Percentiles rank a stretch among this genome's conserved stretches.
Conservation (phyloP, 169 alveolate species). For the Plasmodium knowlesi region DNA sequence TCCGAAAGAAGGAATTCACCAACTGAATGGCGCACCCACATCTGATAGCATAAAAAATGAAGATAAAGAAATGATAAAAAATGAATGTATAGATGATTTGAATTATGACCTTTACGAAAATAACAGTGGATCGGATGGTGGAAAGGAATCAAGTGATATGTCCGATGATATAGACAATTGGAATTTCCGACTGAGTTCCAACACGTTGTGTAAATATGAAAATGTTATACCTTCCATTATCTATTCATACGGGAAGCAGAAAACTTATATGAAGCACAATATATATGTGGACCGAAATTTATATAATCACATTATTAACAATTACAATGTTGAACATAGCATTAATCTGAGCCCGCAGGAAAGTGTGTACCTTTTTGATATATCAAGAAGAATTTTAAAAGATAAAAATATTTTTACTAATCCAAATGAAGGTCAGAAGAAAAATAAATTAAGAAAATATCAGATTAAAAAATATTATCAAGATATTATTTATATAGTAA, state of each 20-base stretch:
- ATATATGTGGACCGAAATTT: constrained; percentile 47
- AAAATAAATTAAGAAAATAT: constrained; percentile 21
- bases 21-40: background rate
- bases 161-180: constrained; percentile 4
- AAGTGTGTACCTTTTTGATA: constrained; percentile 35
- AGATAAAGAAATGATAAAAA: background rate
- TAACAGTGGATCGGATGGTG: background rate
- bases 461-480: constrained; percentile 48
- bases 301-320: constrained; percentile 46
- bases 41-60: background rate
- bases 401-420: constrained; percentile 28
- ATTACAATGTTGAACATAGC: background rate
- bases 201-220: constrained; percentile 30
- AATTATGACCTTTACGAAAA: background rate
- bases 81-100: background rate
- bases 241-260: constrained; percentile 69
- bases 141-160: background rate
- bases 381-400: constrained; percentile 32
- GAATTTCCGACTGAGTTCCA: background rate
- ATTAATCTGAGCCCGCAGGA: constrained; percentile 18
- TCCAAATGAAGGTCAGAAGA: background rate
- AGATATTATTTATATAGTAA: constrained; percentile 49
- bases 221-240: constrained; percentile 67
- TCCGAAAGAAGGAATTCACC: background rate
- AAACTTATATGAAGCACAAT: constrained; percentile 55